Percentiles rank a stretch among this genome's conserved stretches.
phyloP scores from a whole-genome alignment of 805 yeast genomes.

The Maudiozyma saulgeensis region DNA sequence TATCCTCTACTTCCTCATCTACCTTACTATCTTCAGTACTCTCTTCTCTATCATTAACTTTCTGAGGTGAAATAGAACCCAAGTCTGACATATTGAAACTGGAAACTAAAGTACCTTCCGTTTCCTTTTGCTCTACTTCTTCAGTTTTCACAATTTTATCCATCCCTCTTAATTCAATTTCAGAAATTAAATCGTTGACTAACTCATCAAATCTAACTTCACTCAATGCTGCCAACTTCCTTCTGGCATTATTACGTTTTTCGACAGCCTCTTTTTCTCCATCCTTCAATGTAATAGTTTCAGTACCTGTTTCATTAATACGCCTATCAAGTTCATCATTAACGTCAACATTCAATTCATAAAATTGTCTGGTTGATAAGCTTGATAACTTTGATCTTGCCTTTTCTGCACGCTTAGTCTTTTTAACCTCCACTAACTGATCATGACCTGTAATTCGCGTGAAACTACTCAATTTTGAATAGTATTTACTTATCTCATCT shows the following conservation, averaged over 20 bases:
- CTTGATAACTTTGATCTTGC: conserved; percentile 81
- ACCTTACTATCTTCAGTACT: not conserved
- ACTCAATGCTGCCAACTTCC: conserved; percentile 76
- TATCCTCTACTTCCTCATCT: not conserved
- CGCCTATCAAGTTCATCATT: conserved; percentile 86
- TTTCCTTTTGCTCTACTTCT: not conserved
- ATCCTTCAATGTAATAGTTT: not conserved
- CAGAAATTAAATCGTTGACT: conserved; percentile 78
- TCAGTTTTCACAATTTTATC: conserved; percentile 20
- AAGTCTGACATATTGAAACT: not conserved
- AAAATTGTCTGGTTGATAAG: conserved; percentile 70
- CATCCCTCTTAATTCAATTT: conserved; percentile 64
- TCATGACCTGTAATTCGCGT: not conserved
- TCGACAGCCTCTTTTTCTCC: conserved; percentile 21
- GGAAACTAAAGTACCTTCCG: not conserved
- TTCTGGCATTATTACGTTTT: conserved; percentile 88
- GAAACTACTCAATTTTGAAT: conserved; percentile 2
- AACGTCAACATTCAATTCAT: conserved; percentile 87
- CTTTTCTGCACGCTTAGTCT: conserved; percentile 49
- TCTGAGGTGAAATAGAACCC: not conserved
- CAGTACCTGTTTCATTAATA: conserved; percentile 37
- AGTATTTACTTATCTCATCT: conserved; percentile 1
- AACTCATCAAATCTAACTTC: conserved; percentile 76
- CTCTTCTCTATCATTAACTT: not conserved
- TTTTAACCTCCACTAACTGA: conserved; percentile 11